Percentiles rank a stretch among this genome's conserved stretches.
Conservation (phyloP, 352 stramenopile species). For the Pythium phragmitis region DNA sequence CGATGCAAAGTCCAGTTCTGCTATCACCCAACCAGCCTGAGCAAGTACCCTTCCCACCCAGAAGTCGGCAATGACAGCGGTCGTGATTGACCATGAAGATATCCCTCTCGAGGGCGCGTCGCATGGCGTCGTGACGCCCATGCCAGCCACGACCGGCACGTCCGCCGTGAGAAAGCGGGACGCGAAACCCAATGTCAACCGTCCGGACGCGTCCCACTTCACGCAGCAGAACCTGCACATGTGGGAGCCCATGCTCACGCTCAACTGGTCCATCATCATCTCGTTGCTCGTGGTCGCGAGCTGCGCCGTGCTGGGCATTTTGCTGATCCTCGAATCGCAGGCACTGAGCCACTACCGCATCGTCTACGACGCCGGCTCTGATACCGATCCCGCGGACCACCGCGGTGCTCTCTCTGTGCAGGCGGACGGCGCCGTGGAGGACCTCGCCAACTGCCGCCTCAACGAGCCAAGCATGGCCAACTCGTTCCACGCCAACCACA, state of each 20-base stretch:
- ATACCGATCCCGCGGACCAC: conserved; percentile 25
- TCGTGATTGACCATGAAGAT: conserved; percentile 28
- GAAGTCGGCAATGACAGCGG: conserved; percentile 16
- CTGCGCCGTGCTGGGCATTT: conserved; percentile 48
- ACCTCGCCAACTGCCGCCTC: conserved; percentile 55
- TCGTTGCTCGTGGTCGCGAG: conserved; percentile 42
- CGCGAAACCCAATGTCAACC: conserved; percentile 33
- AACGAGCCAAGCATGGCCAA: conserved; percentile 41
- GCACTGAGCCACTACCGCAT: conserved; percentile 58
- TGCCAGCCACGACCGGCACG: neutral
- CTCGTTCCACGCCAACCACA: conserved; percentile 71
- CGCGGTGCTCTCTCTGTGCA: conserved; percentile 32
- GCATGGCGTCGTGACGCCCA: conserved; percentile 13
- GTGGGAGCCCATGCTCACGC: conserved; percentile 77
- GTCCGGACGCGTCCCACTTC: conserved; percentile 50
- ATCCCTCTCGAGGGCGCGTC: conserved; percentile 20
- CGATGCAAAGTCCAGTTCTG: neutral
- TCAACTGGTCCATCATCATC: conserved; percentile 58
- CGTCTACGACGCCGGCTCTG: conserved; percentile 52
- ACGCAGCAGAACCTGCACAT: conserved; percentile 66
- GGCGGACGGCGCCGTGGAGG: conserved; percentile 32
- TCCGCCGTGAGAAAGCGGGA: conserved; percentile 4
- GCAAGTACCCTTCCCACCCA: neutral
- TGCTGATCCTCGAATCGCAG: conserved; percentile 48
- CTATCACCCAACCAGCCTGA: neutral